phyloP scores from a whole-genome alignment of 2,329 filamentous ascomycete species.

The Talaromyces sp. region DNA sequence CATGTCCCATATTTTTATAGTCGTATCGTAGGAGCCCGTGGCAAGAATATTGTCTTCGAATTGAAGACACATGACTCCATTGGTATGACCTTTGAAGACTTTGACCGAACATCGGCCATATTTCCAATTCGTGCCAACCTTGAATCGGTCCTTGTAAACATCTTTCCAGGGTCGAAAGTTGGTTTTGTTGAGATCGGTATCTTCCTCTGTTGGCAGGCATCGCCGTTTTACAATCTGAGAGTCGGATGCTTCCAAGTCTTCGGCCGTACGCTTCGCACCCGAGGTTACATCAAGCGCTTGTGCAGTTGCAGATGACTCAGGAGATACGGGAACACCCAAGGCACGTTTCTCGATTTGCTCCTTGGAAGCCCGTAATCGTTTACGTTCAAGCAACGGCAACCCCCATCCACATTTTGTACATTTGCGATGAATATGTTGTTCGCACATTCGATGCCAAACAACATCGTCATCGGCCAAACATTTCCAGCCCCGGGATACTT shows the following conservation, averaged over 20 bases:
- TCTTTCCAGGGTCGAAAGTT: slow-evolving; percentile 81
- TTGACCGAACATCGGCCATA: slow-evolving; percentile 83
- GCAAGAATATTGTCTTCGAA: slow-evolving; percentile 88
- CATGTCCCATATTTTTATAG: slow-evolving; percentile 94
- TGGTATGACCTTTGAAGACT: slow-evolving; percentile 80
- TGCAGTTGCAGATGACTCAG: neutral
- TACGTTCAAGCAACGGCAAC: slow-evolving; percentile 81
- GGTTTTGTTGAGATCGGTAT: slow-evolving; percentile 51
- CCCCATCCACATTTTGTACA: slow-evolving; percentile 97
- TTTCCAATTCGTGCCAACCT: slow-evolving; percentile 96
- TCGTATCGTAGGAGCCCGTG: slow-evolving; percentile 91
- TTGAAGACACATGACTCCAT: slow-evolving; percentile 76
- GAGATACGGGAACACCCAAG: slow-evolving; percentile 48
- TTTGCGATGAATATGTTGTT: slow-evolving; percentile 91
- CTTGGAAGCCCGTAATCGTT: slow-evolving; percentile 81
- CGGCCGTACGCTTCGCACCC: slow-evolving; percentile 5
- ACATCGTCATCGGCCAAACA: slow-evolving; percentile 92
- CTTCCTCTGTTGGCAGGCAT: slow-evolving; percentile 17
- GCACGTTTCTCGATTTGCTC: slow-evolving; percentile 73
- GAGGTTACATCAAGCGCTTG: slow-evolving; percentile 3
- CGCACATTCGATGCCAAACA: slow-evolving; percentile 97
- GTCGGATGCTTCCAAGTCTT: slow-evolving; percentile 2
- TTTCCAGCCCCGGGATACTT: slow-evolving; percentile 87
- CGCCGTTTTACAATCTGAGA: slow-evolving; percentile 23
- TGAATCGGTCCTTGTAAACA: slow-evolving; percentile 91